These are phyloP conservation scores for Mortierella alpina DNA, from an alignment of 192 early-diverging fungal genomes.

Conservation along the genomic window DNA sequence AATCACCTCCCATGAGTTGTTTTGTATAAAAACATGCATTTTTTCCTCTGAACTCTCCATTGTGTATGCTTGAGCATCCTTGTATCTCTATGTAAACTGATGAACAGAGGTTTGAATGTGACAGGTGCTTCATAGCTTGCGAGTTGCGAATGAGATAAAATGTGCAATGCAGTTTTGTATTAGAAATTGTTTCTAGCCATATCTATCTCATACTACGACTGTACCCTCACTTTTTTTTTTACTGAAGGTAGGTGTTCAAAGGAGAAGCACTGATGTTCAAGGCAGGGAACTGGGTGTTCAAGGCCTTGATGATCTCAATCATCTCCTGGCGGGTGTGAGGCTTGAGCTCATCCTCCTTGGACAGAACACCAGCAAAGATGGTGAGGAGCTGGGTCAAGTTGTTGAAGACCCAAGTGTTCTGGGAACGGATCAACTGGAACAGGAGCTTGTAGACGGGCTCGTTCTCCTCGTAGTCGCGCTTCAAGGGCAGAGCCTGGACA, in stretches of 20 bases:
- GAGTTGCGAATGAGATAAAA: too few relatives aligned
- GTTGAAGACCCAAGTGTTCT: slow-evolving; percentile 63
- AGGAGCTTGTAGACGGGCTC: slow-evolving; percentile 79
- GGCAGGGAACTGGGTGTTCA: slow-evolving; percentile 53
- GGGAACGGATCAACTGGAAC: slow-evolving; percentile 69
- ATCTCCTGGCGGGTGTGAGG: slow-evolving; percentile 64
- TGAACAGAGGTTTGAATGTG: too few relatives aligned
- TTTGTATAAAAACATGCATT: slow-evolving; percentile 38
- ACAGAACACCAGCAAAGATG: slow-evolving; percentile 67
- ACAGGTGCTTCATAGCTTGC: too few relatives aligned
- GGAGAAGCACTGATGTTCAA: slow-evolving; percentile 38
- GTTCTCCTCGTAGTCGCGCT: slow-evolving; percentile 83
- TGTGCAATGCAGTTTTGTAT: too few relatives aligned
- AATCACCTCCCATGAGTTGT: slow-evolving; percentile 22
- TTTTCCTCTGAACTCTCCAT: background rate
- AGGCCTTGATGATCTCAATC: slow-evolving; percentile 66
- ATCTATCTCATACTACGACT: too few relatives aligned
- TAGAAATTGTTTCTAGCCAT: too few relatives aligned
- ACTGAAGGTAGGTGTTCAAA: slow-evolving; percentile 33
- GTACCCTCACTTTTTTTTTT: background rate
- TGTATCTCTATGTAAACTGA: too few relatives aligned
- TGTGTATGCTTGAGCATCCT: too few relatives aligned
- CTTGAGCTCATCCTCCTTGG: slow-evolving; percentile 68
- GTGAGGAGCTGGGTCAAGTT: slow-evolving; percentile 65
- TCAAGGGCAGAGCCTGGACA: slow-evolving; percentile 74